Percentiles rank a stretch among this genome's conserved stretches.
Conservation (phyloP, 2,329 filamentous ascomycete species). For the Pseudogymnoascus sp. region DNA sequence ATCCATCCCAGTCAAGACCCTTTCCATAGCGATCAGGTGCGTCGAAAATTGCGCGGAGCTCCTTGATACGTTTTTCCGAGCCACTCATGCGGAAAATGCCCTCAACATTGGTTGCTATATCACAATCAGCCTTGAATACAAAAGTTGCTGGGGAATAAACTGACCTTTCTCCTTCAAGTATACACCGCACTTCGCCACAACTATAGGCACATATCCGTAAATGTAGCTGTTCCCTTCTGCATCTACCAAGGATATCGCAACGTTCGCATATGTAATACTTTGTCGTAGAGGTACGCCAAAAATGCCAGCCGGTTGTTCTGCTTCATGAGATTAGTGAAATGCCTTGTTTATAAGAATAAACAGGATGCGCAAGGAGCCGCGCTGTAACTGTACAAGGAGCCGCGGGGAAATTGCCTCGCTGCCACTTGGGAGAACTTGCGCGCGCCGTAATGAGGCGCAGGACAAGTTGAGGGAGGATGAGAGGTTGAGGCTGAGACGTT, state of each 20-base stretch:
- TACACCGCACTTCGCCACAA: slow-evolving; percentile 95
- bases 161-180: slow-evolving; percentile 96
- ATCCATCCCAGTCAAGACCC: slow-evolving; percentile 92
- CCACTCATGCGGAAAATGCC: slow-evolving; percentile 95
- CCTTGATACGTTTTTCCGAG: slow-evolving; percentile 96
- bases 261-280: slow-evolving; percentile 95
- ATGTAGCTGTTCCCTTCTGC: slow-evolving; percentile 92
- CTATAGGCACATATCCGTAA: slow-evolving; percentile 96
- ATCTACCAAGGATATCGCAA: slow-evolving; percentile 92
- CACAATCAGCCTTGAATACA: slow-evolving; percentile 12
- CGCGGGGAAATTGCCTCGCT: neutral
- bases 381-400: neutral
- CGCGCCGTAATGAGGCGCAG: neutral
- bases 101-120: slow-evolving; percentile 79
- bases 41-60: slow-evolving; percentile 84
- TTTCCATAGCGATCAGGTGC: slow-evolving; percentile 94
- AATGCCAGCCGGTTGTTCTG: slow-evolving; percentile 56
- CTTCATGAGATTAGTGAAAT: slow-evolving; percentile 12
- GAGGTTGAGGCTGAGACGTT: neutral
- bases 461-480: neutral
- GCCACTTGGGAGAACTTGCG: neutral
- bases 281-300: slow-evolving; percentile 89
- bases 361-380: neutral
- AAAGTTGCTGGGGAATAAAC: slow-evolving; percentile 22
- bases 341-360: neutral